A percentile compares a stretch with the other conserved stretches of the same genome.
These are phyloP conservation scores for Otatea glauca DNA, from an alignment of 176 grass and related monocot genomes.

Conservation along the genomic window DNA sequence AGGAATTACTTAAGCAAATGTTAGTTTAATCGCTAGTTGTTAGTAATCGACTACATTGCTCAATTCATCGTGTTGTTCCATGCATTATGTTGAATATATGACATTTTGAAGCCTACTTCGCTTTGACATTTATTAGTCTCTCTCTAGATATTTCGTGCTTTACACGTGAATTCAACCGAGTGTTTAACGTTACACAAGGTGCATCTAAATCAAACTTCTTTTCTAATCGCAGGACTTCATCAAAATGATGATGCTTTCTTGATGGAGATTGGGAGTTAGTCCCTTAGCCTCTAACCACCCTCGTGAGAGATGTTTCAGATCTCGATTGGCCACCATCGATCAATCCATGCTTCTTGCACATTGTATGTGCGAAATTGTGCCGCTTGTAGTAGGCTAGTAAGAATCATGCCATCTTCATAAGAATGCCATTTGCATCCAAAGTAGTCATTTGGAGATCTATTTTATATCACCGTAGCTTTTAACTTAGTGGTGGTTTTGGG, in stretches of 20 bases:
- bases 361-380: slow-evolving; percentile 1
- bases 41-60: not conserved
- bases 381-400: slow-evolving; percentile 21
- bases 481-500: not conserved
- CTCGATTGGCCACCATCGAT: not conserved
- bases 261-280: not conserved
- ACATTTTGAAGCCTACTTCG: not conserved
- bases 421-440: slow-evolving; percentile 6
- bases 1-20: not conserved
- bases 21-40: not conserved
- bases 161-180: not conserved
- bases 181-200: not conserved
- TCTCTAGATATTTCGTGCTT: not conserved
- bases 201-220: not conserved
- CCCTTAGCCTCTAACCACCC: not conserved
- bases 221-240: slow-evolving; percentile 22
- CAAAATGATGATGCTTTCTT: not conserved
- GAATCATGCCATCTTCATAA: slow-evolving; percentile 11
- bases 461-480: not conserved
- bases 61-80: not conserved
- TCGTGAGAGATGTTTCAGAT: not conserved
- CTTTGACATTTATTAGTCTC: not conserved
- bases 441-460: not conserved
- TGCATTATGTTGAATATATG: not conserved
- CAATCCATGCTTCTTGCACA: not conserved